These are phyloP conservation scores for Tetrapisispora fleetii DNA, from an alignment of 805 yeast species.

Conservation along the genomic window DNA sequence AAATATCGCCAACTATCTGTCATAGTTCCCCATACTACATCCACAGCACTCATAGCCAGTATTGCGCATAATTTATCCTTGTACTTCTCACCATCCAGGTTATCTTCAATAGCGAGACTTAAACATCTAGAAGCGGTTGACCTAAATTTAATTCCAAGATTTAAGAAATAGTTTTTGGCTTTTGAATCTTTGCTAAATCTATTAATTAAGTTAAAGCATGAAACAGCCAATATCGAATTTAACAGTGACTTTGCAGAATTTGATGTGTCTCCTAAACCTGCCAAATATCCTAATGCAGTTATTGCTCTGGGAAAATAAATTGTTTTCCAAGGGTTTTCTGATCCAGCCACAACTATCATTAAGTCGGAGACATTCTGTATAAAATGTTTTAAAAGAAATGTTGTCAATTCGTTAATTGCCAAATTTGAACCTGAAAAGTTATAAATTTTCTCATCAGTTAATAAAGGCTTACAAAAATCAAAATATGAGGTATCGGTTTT, in stretches of 20 bases:
- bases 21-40: constrained; percentile 89
- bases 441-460: constrained; percentile 4
- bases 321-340: constrained; percentile 80
- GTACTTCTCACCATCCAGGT: constrained; percentile 52
- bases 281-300: constrained; percentile 71
- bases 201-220: constrained; percentile 71
- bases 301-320: constrained; percentile 79
- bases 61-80: constrained; percentile 78
- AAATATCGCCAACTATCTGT: constrained; percentile 70
- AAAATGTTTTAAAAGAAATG: constrained; percentile 64
- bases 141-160: constrained; percentile 63
- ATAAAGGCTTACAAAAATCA: constrained; percentile 8
- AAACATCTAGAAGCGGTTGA: constrained; percentile 65
- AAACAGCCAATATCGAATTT: constrained; percentile 70
- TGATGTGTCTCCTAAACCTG: constrained; percentile 63
- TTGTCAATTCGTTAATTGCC: constrained; percentile 56
- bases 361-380: constrained; percentile 66
- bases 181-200: constrained; percentile 57
- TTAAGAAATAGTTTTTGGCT: constrained; percentile 58
- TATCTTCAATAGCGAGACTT: constrained; percentile 44
- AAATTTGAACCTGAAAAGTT: constrained; percentile 46
- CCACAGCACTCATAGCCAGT: constrained; percentile 78
- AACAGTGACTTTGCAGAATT: constrained; percentile 67
- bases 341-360: constrained; percentile 61
- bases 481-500: constrained; percentile 10